Conservation (phyloP, 2,329 filamentous ascomycete genomes). For the Hypoxylon sp. region DNA sequence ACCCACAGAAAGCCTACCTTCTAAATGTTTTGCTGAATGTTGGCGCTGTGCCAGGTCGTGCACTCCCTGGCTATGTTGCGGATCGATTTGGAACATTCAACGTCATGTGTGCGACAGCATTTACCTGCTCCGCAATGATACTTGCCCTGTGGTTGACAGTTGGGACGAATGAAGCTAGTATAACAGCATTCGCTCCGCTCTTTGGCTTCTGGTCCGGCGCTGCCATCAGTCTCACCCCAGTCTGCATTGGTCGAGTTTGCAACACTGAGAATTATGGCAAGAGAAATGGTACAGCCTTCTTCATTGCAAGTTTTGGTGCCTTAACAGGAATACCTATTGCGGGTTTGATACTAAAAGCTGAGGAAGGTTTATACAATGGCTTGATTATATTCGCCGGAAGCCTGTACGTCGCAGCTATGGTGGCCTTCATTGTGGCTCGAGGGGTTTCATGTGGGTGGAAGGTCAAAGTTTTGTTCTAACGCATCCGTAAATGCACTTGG, state of each 20-base stretch:
- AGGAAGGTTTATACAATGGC: background rate
- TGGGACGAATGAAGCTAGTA: background rate
- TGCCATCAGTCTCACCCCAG: conserved; percentile 15
- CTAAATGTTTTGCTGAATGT: conserved; percentile 1
- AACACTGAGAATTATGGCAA: conserved; percentile 21
- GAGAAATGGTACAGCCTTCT: background rate
- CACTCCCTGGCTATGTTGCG: conserved; percentile 3
- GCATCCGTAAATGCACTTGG: background rate
- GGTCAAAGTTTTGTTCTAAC: background rate
- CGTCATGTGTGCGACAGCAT: conserved; percentile 5
- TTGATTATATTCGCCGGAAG: background rate
- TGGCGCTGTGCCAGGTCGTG: background rate
- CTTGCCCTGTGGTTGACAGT: background rate
- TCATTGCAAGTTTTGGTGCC: conserved; percentile 5
- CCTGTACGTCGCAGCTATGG: background rate
- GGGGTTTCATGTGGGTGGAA: background rate
- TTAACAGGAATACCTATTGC: conserved; percentile 17
- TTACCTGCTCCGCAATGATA: background rate
- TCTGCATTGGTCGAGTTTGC: conserved; percentile 19
- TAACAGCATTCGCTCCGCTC: background rate
- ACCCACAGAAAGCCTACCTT: background rate
- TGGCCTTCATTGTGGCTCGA: background rate
- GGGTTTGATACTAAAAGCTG: conserved; percentile 2
- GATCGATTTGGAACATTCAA: conserved; percentile 18
- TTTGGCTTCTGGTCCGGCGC: conserved; percentile 10